Conservation (phyloP, 495 filamentous ascomycete species). For the Pseudevernia furfuracea region DNA sequence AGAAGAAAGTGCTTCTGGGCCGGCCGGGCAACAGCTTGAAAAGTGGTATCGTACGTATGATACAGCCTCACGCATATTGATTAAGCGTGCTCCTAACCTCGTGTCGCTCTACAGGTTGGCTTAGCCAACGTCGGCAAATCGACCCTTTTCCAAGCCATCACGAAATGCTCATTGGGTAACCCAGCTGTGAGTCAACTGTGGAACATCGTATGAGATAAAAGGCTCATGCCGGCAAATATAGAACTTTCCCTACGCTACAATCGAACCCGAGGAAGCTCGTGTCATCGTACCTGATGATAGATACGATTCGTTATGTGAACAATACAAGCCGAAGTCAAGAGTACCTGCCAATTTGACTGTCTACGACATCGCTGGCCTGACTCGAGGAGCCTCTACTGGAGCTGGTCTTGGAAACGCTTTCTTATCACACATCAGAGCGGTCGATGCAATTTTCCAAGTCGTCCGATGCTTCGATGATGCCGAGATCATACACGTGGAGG, state of each 20-base stretch:
- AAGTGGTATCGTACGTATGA: slow-evolving; percentile 93
- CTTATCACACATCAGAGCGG: slow-evolving; percentile 96
- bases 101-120: slow-evolving; percentile 60
- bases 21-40: slow-evolving; percentile 97
- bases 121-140: slow-evolving; percentile 99
- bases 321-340: slow-evolving; percentile 92
- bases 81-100: slow-evolving; percentile 18
- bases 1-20: slow-evolving; percentile 63
- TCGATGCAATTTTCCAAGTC: slow-evolving; percentile 99
- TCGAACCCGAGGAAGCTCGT: slow-evolving; percentile 96
- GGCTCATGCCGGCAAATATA: slow-evolving; percentile 28
- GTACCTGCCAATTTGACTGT: slow-evolving; percentile 97
- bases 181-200: slow-evolving; percentile 57
- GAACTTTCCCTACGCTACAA: slow-evolving; percentile 99
- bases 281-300: slow-evolving; percentile 96
- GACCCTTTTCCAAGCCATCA: slow-evolving; percentile 98
- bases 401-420: slow-evolving; percentile 97
- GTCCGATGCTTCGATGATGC: slow-evolving; percentile 98
- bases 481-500: slow-evolving; percentile 99
- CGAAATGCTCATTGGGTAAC: slow-evolving; percentile 94
- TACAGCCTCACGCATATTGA: slow-evolving; percentile 28
- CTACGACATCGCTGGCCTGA: slow-evolving; percentile 98
- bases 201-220: neutral
- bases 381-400: slow-evolving; percentile 91
- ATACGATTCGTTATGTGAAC: slow-evolving; percentile 89